phyloP scores from a whole-genome alignment of 2,329 filamentous ascomycete species.

The Geosmithia flava region DNA sequence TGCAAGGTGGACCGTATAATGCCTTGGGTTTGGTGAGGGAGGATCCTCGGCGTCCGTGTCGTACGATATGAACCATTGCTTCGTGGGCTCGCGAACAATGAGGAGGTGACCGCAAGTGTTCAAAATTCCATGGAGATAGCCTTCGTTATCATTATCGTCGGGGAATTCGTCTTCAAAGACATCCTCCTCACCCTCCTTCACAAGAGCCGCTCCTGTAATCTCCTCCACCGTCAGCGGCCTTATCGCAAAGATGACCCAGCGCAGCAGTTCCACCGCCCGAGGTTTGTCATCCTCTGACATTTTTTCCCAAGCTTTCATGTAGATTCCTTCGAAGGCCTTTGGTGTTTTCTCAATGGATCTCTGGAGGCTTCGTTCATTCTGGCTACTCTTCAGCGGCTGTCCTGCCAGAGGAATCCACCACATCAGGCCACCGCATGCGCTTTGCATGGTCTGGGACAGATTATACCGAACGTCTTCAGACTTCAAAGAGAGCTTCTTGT shows the following conservation, averaged over 20 bases:
- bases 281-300: conserved; percentile 7
- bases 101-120: no score
- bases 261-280: conserved; percentile 14
- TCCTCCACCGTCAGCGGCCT: conserved; percentile 9
- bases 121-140: no score
- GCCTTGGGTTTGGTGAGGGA: background rate
- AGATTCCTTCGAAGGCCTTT: conserved; percentile 12
- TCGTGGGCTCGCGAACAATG: no score
- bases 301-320: conserved; percentile 15
- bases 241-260: conserved; percentile 13
- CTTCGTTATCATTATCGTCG: no score
- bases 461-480: conserved; percentile 8
- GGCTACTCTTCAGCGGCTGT: conserved; percentile 9
- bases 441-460: conserved; percentile 11
- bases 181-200: conserved; percentile 3
- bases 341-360: conserved; percentile 15
- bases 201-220: conserved; percentile 11
- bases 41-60: background rate
- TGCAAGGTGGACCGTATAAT: background rate
- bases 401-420: conserved; percentile 18
- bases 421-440: conserved; percentile 19
- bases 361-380: conserved; percentile 6
- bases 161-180: no score
- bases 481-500: conserved; percentile 13
- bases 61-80: no score